Percentiles rank a stretch among this genome's conserved stretches.
phyloP scores from a whole-genome alignment of 345 rosid genomes.

The Erysimum cheiranthoides region DNA sequence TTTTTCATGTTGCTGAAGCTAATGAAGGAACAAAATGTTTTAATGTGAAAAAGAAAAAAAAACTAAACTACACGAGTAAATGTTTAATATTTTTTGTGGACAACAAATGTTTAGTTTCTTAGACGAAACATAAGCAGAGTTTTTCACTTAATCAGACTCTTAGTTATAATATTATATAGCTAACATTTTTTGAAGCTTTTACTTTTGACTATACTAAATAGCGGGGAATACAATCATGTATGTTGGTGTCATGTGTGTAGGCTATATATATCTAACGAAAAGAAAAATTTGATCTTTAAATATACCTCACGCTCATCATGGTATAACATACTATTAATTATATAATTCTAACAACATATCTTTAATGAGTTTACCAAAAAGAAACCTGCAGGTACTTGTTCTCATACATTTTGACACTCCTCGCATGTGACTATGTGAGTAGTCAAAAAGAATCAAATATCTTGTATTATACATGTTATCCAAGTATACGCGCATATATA shows the following conservation, averaged over 20 bases:
- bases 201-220: background rate
- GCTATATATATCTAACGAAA: background rate
- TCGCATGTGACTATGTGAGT: background rate
- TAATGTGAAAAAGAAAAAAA: too few species aligned
- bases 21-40: too few species aligned
- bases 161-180: too few species aligned
- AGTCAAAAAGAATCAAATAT: conserved; percentile 31
- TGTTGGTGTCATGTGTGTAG: background rate
- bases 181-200: background rate
- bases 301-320: background rate
- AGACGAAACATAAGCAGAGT: too few species aligned
- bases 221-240: background rate
- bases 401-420: background rate
- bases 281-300: background rate
- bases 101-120: too few species aligned
- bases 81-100: too few species aligned
- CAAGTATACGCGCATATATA: background rate
- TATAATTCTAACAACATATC: background rate
- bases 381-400: background rate
- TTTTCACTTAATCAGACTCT: too few species aligned
- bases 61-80: background rate
- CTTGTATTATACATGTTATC: background rate
- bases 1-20: background rate
- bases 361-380: conserved; percentile 7
- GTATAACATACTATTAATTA: background rate